Evolutionary conservation across 371 early-diverging fungal genomes (phyloP), one percentile per base, ranked within the genome.

Genomic region (Mortierella sp.): DNA sequence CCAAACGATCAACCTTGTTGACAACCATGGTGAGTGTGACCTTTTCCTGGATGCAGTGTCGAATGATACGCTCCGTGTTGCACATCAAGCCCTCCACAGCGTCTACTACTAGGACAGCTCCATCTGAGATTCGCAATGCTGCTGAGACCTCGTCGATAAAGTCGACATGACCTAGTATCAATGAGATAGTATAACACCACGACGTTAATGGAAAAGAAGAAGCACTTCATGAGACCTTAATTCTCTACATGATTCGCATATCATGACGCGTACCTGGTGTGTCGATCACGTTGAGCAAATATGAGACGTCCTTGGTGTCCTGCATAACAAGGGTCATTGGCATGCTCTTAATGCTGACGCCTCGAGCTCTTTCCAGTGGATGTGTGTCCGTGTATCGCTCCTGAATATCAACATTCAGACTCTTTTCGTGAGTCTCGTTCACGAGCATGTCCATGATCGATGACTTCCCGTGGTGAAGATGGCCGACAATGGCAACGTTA

Each of bases 381-480:
- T 96, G 97, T 27, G 92, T 93, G 71, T 97, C 98, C 6, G 97
- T 96, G 79, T 94, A 95, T 22, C 96, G 90, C 60, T 90, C 86
- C 83, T 86, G 71, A 41, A 57, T 79, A 52, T 89, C 89, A 8
- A 83, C 82, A 63, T 83, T 88, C 60, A 88, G 71, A 53, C 84
- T 83, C 43, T 86, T 82, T 52, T 84, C 74, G 66, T 98, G 98
- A 10, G 97, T 96, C 71, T 94, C 88, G 17, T 90, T 85, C 17
- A 98, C 92, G 21, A 99, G 89, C 86, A 94, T 89, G 70, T 98
- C 98, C 39, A 97, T 85, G 59, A 99, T 88, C 0, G 96, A 85
- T 0, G 98, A 95, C 70, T 99, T 99, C 57, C 99, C 99, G 74
- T 97, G 97, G 67, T 98, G 98, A 62, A 99, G 85, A 81, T 97